Evolutionary conservation across 345 rosid species (phyloP), one percentile per base, ranked within the genome.

Genomic region (Populus euphratica): DNA sequence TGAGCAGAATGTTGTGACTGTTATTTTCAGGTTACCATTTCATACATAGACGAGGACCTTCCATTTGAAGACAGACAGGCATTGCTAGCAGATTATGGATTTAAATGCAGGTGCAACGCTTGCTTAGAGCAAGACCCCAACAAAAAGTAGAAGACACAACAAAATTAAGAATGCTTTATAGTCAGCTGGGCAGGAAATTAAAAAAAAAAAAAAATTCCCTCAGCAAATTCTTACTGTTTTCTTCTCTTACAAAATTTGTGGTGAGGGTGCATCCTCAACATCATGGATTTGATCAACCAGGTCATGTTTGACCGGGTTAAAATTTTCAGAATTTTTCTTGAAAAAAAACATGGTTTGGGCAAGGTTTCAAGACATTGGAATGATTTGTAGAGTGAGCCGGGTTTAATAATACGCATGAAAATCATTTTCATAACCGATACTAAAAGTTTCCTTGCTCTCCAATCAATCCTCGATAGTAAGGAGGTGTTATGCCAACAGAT

Each of bases 31-130:
- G 83, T 91, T 62, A 89, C 92, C 6, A 90, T 95, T 78, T 95
- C 98, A 63, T 95, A 92, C 82, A 87, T 93, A 77, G 96, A 93
- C 14, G 97, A 93, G 84, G 93, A 91, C 73, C 90, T 90, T 77
- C 84, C 94, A 0, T 84, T 84, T 68, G 80, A 86, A 73, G 97
- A 88, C 84, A 88, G 98, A 84, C 91, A 83, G 65, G 85, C 91
- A 70, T 61, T 80, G 62, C 91, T 91, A 54, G 94, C 90, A 6
- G 99, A 93, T 75, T 95, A 95, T 62, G 98, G 98, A 70, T 93
- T 95, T 82, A 69, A 21, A 41, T 95, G 99, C 88, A 83, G 80
- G n/a, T 92, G 98, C 72, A 18, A 81, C 5, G 91, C 81, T 79
- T 96, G 99, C 84, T 77, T 83, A 41, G 80, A 90, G 72, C 90